Conservation (phyloP, 139 green algal species). For the Tetratostichococcus sp. region DNA sequence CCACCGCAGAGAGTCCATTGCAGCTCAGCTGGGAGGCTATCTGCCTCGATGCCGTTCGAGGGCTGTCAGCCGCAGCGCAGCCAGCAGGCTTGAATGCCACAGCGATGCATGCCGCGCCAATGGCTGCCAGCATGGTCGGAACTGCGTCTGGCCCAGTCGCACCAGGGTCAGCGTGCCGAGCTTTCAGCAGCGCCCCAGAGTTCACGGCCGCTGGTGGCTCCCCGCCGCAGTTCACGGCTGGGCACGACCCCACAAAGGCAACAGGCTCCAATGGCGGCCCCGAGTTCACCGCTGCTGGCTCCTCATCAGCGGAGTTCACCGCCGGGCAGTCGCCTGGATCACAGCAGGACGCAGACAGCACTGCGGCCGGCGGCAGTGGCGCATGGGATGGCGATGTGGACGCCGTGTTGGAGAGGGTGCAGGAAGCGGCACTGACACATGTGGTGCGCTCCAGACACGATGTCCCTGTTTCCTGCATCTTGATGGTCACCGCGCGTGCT, state of each 20-base stretch:
- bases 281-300: no score
- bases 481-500: not conserved
- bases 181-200: not conserved
- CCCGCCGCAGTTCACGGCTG: not conserved
- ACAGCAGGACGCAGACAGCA: not conserved
- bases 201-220: not conserved
- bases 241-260: not conserved
- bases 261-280: no score
- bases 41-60: no score
- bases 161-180: no score
- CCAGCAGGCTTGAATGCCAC: no score
- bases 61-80: not conserved
- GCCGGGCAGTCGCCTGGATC: no score
- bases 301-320: no score
- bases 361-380: not conserved
- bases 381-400: not conserved
- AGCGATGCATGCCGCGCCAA: no score
- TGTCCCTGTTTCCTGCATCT: not conserved
- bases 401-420: not conserved
- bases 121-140: no score
- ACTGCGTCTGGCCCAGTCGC: no score
- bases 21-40: no score
- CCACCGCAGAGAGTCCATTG: not conserved
- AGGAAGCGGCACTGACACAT: slow-evolving; percentile 23
- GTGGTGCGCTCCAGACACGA: slow-evolving; percentile 17